These are phyloP conservation scores for Flueggea neowawraea DNA, from an alignment of 441 rosid species.

Conservation along the genomic window DNA sequence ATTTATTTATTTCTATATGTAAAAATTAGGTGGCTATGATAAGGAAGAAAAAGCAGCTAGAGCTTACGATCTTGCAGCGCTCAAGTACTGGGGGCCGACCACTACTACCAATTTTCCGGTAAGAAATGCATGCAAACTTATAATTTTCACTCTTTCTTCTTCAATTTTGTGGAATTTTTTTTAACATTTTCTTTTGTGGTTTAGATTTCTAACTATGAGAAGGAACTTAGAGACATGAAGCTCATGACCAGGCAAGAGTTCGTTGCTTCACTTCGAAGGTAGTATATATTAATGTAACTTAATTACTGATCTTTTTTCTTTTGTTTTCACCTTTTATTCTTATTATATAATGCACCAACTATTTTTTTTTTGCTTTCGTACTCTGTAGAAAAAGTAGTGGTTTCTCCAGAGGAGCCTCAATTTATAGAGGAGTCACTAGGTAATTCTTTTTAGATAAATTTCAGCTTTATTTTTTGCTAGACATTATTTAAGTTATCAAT, in stretches of 20 bases:
- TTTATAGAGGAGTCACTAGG: conserved; percentile 36
- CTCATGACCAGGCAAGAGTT: conserved; percentile 88
- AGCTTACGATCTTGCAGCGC: conserved; percentile 98
- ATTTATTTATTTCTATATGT: too few relatives aligned
- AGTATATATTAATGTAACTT: neutral
- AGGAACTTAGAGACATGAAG: conserved; percentile 88
- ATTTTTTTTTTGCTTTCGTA: neutral
- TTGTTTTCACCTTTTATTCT: too few relatives aligned
- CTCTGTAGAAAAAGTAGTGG: conserved; percentile 32
- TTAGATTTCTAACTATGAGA: conserved; percentile 73
- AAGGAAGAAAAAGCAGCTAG: conserved; percentile 95
- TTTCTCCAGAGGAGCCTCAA: conserved; percentile 32
- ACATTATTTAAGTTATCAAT: too few relatives aligned
- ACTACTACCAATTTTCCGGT: conserved; percentile 92
- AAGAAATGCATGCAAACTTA: neutral
- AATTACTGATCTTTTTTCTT: too few relatives aligned
- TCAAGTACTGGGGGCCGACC: conserved; percentile 97
- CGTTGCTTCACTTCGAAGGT: conserved; percentile 92
- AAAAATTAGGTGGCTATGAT: conserved; percentile 77
- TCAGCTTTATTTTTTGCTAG: neutral
- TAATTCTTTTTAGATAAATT: neutral
- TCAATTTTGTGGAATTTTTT: too few relatives aligned
- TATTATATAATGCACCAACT: neutral
- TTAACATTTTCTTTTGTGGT: neutral
- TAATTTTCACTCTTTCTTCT: neutral